Evolutionary conservation across 164 flowering plant genomes (phyloP).

Genomic region (Amborella trichopoda): DNA sequence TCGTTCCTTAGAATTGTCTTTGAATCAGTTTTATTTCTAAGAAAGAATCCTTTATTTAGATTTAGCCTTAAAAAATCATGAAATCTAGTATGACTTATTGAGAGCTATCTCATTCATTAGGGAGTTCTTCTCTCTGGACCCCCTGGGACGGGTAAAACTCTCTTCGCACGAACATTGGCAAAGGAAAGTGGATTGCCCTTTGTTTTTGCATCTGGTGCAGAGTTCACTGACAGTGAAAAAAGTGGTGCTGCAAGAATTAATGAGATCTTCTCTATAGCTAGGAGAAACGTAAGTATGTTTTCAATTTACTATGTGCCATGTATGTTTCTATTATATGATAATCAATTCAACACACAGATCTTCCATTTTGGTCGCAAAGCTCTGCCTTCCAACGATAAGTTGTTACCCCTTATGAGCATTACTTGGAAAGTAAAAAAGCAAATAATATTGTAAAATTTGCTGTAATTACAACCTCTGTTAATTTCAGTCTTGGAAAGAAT

Average conservation of each 20-base stretch:
- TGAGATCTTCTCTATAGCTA: conserved; percentile 81
- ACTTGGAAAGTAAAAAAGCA: no score
- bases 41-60: not conserved
- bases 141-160: conserved; percentile 98
- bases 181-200: conserved; percentile 96
- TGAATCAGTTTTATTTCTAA: not conserved
- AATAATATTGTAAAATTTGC: no score
- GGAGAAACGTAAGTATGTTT: conserved; percentile 63
- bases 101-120: conserved; percentile 24
- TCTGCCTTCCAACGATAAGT: no score
- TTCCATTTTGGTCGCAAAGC: no score
- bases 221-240: conserved; percentile 87
- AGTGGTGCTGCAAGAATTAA: conserved; percentile 89
- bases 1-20: not conserved
- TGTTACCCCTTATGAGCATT: no score
- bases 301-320: no score
- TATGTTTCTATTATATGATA: no score
- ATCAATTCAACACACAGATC: no score
- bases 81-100: conserved; percentile 3
- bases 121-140: conserved; percentile 98
- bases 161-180: conserved; percentile 91
- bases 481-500: no score
- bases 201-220: conserved; percentile 98
- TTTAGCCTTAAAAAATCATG: not conserved
- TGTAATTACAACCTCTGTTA: no score